phyloP scores from a whole-genome alignment of 345 rosid species.

The Combretum micranthum region DNA sequence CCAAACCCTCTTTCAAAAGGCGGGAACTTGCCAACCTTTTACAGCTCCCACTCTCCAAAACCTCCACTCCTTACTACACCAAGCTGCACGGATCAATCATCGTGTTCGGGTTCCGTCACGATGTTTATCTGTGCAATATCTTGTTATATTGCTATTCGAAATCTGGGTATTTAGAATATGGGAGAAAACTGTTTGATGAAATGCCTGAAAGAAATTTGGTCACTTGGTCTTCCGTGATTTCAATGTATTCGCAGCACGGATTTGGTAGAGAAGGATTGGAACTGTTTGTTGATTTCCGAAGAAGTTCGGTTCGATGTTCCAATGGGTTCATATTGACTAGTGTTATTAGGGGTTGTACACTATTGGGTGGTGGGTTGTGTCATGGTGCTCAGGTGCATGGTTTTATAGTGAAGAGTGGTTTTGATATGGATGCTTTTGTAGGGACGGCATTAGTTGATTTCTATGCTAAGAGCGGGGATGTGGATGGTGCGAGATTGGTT shows the following conservation, averaged over 20 bases:
- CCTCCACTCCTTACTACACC: slow-evolving; percentile 14
- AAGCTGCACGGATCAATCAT: slow-evolving; percentile 42
- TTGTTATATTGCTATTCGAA: slow-evolving; percentile 25
- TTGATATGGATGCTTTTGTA: slow-evolving; percentile 51
- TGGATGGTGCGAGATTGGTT: slow-evolving; percentile 51
- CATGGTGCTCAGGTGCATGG: slow-evolving; percentile 49
- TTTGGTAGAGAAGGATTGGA: slow-evolving; percentile 32
- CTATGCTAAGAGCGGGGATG: slow-evolving; percentile 35
- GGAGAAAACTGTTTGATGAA: slow-evolving; percentile 45
- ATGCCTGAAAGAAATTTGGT: slow-evolving; percentile 52
- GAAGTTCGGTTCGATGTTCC: slow-evolving; percentile 25
- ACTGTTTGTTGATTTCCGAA: slow-evolving; percentile 39
- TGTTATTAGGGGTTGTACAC: slow-evolving; percentile 43
- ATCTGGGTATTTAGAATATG: slow-evolving; percentile 18
- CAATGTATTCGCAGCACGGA: slow-evolving; percentile 45
- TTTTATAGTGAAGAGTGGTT: slow-evolving; percentile 47
- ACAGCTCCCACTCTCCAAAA: slow-evolving; percentile 18
- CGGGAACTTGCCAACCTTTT: slow-evolving; percentile 39
- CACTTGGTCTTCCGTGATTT: slow-evolving; percentile 73
- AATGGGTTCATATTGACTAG: slow-evolving; percentile 69
- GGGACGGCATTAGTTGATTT: slow-evolving; percentile 62
- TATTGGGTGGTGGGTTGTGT: slow-evolving; percentile 13
- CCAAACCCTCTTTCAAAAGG: slow-evolving; percentile 12
- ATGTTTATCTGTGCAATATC: slow-evolving; percentile 40
- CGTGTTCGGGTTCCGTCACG: slow-evolving; percentile 30